Evolutionary conservation across 352 stramenopile species (phyloP).

Genomic region (Pythium scleroteichum): DNA sequence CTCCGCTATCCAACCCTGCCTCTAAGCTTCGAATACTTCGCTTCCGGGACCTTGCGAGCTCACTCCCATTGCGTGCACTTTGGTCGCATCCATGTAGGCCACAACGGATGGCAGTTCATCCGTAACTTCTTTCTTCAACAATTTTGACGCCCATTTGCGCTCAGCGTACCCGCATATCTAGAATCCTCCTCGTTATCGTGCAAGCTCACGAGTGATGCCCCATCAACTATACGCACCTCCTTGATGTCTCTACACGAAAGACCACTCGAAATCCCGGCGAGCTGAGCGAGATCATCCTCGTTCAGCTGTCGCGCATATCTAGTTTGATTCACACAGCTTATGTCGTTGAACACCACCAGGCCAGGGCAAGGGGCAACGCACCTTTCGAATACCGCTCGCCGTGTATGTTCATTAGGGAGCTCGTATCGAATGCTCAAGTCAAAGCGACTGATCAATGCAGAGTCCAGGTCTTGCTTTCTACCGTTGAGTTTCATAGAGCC

Average conservation of each 20-base stretch:
- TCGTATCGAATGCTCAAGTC: constrained; percentile 92
- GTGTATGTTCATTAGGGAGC: constrained; percentile 82
- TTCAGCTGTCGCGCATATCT: constrained; percentile 91
- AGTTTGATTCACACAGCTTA: not conserved
- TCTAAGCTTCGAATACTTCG: constrained; percentile 38
- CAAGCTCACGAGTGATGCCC: not conserved
- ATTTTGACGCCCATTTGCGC: constrained; percentile 90
- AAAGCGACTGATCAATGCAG: constrained; percentile 92
- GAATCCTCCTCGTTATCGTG: not conserved
- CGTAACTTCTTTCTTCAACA: constrained; percentile 83
- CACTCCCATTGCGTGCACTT: constrained; percentile 60
- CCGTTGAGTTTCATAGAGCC: too few species aligned
- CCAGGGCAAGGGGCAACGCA: constrained; percentile 39
- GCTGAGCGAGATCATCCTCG: constrained; percentile 63
- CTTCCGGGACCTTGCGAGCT: constrained; percentile 35
- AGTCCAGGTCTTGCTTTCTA: constrained; percentile 93
- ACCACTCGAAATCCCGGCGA: constrained; percentile 78
- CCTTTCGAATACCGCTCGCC: constrained; percentile 85
- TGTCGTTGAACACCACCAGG: not conserved
- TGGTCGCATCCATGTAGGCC: constrained; percentile 77
- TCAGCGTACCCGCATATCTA: constrained; percentile 93
- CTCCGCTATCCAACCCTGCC: not conserved
- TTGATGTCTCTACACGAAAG: constrained; percentile 94
- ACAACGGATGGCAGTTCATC: constrained; percentile 66
- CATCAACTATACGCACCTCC: constrained; percentile 54